A percentile compares a stretch with the other conserved stretches of the same genome.
Conservation (phyloP, 164 flowering plant species). For the Stephania cephalantha region DNA sequence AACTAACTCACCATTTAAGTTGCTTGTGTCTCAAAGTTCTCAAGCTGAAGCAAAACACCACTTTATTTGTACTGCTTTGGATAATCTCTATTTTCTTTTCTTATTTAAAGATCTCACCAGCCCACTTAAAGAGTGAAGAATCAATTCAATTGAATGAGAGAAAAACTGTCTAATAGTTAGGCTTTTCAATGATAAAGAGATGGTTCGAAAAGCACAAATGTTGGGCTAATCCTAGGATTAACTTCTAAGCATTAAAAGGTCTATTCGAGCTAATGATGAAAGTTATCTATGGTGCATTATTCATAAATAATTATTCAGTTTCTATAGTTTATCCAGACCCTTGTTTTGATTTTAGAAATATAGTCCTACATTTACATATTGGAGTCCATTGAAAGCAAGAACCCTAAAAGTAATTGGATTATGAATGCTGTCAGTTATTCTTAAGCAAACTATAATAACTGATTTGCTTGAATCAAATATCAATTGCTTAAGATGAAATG, state of each 20-base stretch:
- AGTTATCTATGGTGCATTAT: not conserved
- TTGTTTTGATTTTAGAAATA: not conserved
- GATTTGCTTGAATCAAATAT: no score
- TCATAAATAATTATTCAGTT: not conserved
- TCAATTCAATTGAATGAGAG: not conserved
- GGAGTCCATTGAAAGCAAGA: not conserved
- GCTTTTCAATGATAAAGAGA: not conserved
- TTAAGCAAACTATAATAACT: not conserved
- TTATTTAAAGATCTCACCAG: not conserved
- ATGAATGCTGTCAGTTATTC: no score
- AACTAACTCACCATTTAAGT: constrained; percentile 3
- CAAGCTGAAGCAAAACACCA: constrained; percentile 6
- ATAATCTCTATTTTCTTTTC: not conserved
- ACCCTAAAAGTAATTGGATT: not conserved
- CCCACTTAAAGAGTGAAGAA: not conserved
- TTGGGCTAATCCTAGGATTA: not conserved
- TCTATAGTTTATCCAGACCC: not conserved
- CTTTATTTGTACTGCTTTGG: not conserved
- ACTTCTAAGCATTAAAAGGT: not conserved
- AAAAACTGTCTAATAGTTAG: not conserved
- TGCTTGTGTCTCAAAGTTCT: constrained; percentile 9
- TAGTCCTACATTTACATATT: not conserved
- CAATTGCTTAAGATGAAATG: no score
- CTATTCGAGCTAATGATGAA: not conserved
- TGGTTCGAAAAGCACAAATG: not conserved